Evolutionary conservation across 139 green algal species (phyloP).

Genomic region (Parachlorella kessleri): DNA sequence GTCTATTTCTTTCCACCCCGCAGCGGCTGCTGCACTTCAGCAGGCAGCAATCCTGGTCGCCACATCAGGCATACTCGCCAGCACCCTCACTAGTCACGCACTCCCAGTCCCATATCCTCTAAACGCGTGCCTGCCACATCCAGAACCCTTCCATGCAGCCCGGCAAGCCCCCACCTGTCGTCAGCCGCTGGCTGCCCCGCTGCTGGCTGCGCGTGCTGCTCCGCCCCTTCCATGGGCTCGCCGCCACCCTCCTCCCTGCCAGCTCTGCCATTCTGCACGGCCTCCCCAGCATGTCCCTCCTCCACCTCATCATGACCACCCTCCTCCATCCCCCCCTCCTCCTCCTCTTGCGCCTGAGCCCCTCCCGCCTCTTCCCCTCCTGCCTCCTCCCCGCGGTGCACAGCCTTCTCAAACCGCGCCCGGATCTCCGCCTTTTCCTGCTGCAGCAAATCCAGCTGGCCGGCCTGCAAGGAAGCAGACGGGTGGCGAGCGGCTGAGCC

Average conservation of each 20-base stretch:
- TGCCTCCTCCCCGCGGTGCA: not conserved
- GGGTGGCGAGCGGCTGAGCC: too few species aligned
- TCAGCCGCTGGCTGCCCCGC: too few species aligned
- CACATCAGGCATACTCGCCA: too few species aligned
- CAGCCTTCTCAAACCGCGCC: not conserved
- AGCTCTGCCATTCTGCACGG: not conserved
- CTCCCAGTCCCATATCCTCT: not conserved
- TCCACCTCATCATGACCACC: not conserved
- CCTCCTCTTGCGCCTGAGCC: not conserved
- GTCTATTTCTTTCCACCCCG: too few species aligned
- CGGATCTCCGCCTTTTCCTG: constrained; percentile 6
- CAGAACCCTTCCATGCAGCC: not conserved
- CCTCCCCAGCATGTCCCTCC: constrained; percentile 2
- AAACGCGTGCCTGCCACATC: too few species aligned
- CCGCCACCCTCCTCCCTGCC: not conserved
- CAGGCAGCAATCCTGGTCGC: too few species aligned
- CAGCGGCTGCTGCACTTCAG: too few species aligned
- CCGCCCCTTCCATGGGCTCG: not conserved
- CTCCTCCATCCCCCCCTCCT: not conserved
- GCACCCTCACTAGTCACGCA: too few species aligned
- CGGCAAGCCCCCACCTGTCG: not conserved
- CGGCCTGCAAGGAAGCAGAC: too few species aligned
- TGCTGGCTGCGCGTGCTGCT: too few species aligned
- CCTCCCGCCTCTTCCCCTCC: not conserved
- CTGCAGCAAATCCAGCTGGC: constrained; percentile 11